Evolutionary conservation across 2,329 filamentous ascomycete genomes (phyloP).

Genomic region (Drechslera avenae): DNA sequence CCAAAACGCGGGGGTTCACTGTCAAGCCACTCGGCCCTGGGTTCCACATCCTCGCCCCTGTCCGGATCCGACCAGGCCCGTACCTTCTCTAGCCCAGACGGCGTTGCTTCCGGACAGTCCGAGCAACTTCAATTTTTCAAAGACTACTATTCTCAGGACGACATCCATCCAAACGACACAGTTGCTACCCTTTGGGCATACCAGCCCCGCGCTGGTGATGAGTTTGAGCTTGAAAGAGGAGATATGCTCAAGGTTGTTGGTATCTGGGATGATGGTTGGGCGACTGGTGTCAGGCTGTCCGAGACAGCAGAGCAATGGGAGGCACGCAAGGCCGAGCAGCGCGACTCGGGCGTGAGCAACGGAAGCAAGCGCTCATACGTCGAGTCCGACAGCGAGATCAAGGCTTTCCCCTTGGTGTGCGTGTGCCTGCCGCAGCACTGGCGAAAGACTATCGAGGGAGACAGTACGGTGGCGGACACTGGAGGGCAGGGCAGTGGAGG

Average conservation of each 20-base stretch:
- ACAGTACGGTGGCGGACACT: slow-evolving; percentile 51
- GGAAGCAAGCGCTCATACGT: slow-evolving; percentile 58
- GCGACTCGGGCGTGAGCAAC: slow-evolving; percentile 92
- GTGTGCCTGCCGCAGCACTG: slow-evolving; percentile 95
- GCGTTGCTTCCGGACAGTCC: slow-evolving; percentile 84
- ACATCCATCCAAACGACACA: slow-evolving; percentile 88
- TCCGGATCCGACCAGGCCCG: slow-evolving; percentile 55
- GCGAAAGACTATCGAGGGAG: slow-evolving; percentile 94
- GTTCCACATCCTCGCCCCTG: slow-evolving; percentile 70
- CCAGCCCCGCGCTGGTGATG: slow-evolving; percentile 88
- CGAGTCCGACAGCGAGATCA: slow-evolving; percentile 75
- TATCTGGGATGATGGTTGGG: slow-evolving; percentile 99
- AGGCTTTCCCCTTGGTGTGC: slow-evolving; percentile 95
- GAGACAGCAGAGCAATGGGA: slow-evolving; percentile 92
- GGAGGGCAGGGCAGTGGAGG: slow-evolving; percentile 40
- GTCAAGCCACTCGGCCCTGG: slow-evolving; percentile 80
- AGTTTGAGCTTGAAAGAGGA: slow-evolving; percentile 89
- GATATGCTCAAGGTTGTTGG: slow-evolving; percentile 98
- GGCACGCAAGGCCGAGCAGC: slow-evolving; percentile 72
- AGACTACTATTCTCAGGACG: slow-evolving; percentile 97
- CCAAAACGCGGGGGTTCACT: slow-evolving; percentile 82
- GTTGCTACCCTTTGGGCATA: slow-evolving; percentile 96
- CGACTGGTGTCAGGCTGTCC: slow-evolving; percentile 83
- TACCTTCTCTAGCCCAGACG: slow-evolving; percentile 84
- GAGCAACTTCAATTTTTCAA: slow-evolving; percentile 97